These are phyloP conservation scores for Diplodia intermedia DNA, from an alignment of 2,329 filamentous ascomycete species.

Conservation along the genomic window DNA sequence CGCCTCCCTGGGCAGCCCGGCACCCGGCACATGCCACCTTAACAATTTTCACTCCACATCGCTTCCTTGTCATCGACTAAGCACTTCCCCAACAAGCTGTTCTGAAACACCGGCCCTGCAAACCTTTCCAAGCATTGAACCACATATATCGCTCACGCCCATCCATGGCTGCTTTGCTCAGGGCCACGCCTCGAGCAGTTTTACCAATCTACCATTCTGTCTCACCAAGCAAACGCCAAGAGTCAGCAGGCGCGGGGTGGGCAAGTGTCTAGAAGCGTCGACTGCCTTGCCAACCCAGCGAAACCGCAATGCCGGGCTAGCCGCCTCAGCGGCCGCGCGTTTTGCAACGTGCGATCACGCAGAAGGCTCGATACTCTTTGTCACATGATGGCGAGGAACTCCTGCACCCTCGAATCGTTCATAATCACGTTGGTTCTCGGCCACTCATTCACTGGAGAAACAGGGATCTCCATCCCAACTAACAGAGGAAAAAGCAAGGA, in stretches of 20 bases:
- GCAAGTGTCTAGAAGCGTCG: background rate
- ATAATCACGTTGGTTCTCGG: constrained; percentile 9
- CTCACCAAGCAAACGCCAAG: constrained; percentile 4
- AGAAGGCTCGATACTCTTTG: too few relatives aligned
- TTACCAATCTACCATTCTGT: background rate
- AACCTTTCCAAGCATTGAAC: background rate
- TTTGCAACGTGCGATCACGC: background rate
- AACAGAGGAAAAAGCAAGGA: background rate
- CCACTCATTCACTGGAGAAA: background rate
- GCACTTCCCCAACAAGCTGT: background rate
- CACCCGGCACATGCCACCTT: background rate
- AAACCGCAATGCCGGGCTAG: background rate
- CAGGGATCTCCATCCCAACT: too few relatives aligned
- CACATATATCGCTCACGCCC: background rate
- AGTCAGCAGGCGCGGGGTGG: constrained; percentile 10
- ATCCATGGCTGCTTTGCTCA: background rate
- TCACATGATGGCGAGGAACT: too few relatives aligned
- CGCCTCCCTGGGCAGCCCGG: background rate
- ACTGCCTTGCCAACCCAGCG: background rate
- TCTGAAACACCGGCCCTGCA: constrained; percentile 14
- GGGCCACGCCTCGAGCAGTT: background rate
- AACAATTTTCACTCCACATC: background rate
- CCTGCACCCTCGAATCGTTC: background rate
- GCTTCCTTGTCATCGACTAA: background rate
- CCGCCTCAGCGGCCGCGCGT: constrained; percentile 10